Conservation (phyloP, 495 filamentous ascomycete genomes). For the Penicillium cosmopolitanum region DNA sequence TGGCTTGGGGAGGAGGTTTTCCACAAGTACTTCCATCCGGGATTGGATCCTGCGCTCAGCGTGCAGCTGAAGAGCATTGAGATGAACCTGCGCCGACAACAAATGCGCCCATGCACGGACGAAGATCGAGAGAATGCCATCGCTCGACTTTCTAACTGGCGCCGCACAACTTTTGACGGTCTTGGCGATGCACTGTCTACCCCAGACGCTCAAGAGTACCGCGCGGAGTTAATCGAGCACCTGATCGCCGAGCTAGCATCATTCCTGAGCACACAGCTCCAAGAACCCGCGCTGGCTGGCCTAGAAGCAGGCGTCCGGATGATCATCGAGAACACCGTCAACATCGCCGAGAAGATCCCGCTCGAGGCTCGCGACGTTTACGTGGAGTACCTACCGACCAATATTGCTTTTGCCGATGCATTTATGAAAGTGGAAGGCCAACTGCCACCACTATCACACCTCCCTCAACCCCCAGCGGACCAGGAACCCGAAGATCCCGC, state of each 20-base stretch:
- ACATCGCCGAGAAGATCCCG: constrained; percentile 83
- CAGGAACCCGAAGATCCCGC: constrained; percentile 24
- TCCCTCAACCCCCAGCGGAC: constrained; percentile 38
- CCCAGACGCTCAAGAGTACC: constrained; percentile 63
- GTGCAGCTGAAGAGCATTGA: constrained; percentile 83
- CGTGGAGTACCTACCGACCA: constrained; percentile 82
- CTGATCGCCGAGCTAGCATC: constrained; percentile 73
- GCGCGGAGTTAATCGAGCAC: constrained; percentile 65
- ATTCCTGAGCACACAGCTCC: constrained; percentile 68
- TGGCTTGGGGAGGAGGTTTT: constrained; percentile 95
- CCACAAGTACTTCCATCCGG: constrained; percentile 88
- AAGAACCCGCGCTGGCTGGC: constrained; percentile 74
- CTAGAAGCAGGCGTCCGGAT: constrained; percentile 80
- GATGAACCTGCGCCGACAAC: constrained; percentile 77
- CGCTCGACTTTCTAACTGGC: constrained; percentile 88
- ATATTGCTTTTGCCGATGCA: constrained; percentile 62
- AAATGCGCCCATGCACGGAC: constrained; percentile 68
- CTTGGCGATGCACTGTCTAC: constrained; percentile 71
- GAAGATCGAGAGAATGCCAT: constrained; percentile 91
- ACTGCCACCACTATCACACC: constrained; percentile 70
- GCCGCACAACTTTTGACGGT: constrained; percentile 92
- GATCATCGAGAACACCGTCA: constrained; percentile 91
- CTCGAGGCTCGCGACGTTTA: constrained; percentile 89
- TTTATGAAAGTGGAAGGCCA: constrained; percentile 85
- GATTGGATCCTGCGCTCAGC: constrained; percentile 74